phyloP scores from a whole-genome alignment of 1,284 basidiomycete species.

The Chalciporus sp. region DNA sequence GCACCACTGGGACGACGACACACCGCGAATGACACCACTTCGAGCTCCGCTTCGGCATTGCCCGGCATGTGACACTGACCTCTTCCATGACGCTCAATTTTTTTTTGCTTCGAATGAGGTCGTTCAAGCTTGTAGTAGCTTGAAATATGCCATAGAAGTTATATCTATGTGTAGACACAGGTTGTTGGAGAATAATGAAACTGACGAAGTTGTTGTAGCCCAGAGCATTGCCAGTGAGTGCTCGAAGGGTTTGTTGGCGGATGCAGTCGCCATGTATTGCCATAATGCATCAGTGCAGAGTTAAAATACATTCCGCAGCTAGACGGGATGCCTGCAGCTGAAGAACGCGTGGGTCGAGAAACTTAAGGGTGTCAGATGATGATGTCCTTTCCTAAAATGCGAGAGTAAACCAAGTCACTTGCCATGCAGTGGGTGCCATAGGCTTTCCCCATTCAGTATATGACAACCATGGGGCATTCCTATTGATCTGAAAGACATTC shows the following conservation, averaged over 20 bases:
- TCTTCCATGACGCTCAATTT: too few species aligned
- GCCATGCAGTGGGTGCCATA: slow-evolving; percentile 16
- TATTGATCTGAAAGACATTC: slow-evolving; percentile 1
- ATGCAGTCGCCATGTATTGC: slow-evolving; percentile 42
- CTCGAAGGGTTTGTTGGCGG: slow-evolving; percentile 39
- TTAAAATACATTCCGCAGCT: slow-evolving; percentile 46
- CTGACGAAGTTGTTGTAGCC: too few species aligned
- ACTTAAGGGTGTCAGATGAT: slow-evolving; percentile 36
- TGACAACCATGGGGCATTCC: slow-evolving; percentile 19
- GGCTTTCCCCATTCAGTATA: slow-evolving; percentile 23
- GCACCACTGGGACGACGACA: too few species aligned
- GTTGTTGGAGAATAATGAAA: too few species aligned
- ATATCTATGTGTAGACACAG: too few species aligned
- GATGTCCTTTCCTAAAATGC: slow-evolving; percentile 33
- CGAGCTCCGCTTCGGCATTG: too few species aligned
- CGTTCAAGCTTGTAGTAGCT: too few species aligned
- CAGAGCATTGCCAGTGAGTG: too few species aligned
- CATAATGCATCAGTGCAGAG: slow-evolving; percentile 39
- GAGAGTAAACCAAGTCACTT: slow-evolving; percentile 37
- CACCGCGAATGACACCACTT: too few species aligned
- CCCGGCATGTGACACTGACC: too few species aligned
- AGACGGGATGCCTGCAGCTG: slow-evolving; percentile 8
- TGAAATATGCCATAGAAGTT: too few species aligned
- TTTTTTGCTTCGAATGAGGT: too few species aligned
- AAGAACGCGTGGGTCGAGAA: background rate